phyloP scores from a whole-genome alignment of 129 eudicot species.

The Flaveria robusta region DNA sequence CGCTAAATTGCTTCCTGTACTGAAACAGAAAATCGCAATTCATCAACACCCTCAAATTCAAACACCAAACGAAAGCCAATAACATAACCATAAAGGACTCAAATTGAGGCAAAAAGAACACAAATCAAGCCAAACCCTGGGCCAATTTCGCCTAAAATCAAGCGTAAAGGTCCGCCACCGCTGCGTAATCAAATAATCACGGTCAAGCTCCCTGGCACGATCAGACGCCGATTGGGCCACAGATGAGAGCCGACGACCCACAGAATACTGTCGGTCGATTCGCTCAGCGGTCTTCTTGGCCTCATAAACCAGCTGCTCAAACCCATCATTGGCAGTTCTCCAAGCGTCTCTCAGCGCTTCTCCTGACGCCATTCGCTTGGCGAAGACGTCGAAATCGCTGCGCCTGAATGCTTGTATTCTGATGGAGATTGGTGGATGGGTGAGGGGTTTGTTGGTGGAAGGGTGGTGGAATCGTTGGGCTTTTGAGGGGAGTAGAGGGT shows the following conservation, averaged over 20 bases:
- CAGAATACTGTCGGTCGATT: constrained; percentile 67
- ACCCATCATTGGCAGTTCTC: constrained; percentile 78
- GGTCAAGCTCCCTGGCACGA: constrained; percentile 80
- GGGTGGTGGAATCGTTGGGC: constrained; percentile 43
- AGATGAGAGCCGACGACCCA: constrained; percentile 49
- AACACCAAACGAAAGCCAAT: background rate
- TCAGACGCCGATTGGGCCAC: constrained; percentile 60
- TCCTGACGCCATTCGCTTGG: constrained; percentile 59
- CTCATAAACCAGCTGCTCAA: constrained; percentile 72
- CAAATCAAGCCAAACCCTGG: constrained; percentile 61
- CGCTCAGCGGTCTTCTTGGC: constrained; percentile 81
- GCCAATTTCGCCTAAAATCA: constrained; percentile 77
- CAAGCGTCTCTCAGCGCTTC: constrained; percentile 79
- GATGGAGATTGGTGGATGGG: constrained; percentile 23
- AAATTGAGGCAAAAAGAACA: background rate
- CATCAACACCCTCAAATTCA: background rate
- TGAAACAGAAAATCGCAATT: constrained; percentile 36
- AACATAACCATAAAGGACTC: background rate
- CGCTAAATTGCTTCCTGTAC: constrained; percentile 77
- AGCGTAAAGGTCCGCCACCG: constrained; percentile 67
- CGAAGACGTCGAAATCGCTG: constrained; percentile 72
- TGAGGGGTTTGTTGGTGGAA: constrained; percentile 14
- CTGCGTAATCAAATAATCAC: constrained; percentile 63
- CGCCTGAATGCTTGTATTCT: constrained; percentile 60
- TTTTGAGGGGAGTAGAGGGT: constrained; percentile 40